Conservation (phyloP, 257 asterid genomes). For the Ehretia macrophylla region DNA sequence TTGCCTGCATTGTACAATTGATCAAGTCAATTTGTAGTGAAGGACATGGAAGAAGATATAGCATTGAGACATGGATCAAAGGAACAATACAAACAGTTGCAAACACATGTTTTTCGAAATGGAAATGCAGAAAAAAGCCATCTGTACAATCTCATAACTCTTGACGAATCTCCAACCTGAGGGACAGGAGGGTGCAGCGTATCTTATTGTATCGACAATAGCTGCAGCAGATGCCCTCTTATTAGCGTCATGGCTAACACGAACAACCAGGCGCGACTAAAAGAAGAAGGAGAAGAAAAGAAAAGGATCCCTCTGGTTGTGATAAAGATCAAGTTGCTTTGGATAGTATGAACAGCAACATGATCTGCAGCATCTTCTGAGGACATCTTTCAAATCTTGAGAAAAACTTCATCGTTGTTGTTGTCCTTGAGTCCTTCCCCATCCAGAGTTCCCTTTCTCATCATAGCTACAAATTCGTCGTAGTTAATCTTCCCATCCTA, state of each 20-base stretch:
- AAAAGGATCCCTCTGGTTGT: not conserved
- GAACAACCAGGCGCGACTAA: too few species aligned
- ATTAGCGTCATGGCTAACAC: too few species aligned
- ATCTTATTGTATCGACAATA: not conserved
- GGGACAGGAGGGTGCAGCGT: too few species aligned
- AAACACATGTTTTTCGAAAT: too few species aligned
- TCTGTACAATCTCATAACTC: not conserved
- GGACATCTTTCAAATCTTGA: not conserved
- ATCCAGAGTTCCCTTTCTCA: constrained; percentile 5
- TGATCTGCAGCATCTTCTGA: not conserved
- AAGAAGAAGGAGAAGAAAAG: too few species aligned
- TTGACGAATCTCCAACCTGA: too few species aligned
- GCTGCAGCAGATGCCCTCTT: not conserved
- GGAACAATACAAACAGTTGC: not conserved
- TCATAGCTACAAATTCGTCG: constrained; percentile 4
- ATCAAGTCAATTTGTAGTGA: too few species aligned
- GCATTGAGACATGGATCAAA: too few species aligned
- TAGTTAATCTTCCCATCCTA: constrained; percentile 6
- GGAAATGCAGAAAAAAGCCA: not conserved
- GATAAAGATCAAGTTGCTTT: not conserved
- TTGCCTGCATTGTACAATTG: too few species aligned
- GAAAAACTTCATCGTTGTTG: not conserved
- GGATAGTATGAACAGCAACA: not conserved
- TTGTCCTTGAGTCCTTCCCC: constrained; percentile 2
- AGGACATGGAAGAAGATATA: too few species aligned